phyloP scores from a whole-genome alignment of 768 basidiomycete species.

The Suillus subalutaceus region DNA sequence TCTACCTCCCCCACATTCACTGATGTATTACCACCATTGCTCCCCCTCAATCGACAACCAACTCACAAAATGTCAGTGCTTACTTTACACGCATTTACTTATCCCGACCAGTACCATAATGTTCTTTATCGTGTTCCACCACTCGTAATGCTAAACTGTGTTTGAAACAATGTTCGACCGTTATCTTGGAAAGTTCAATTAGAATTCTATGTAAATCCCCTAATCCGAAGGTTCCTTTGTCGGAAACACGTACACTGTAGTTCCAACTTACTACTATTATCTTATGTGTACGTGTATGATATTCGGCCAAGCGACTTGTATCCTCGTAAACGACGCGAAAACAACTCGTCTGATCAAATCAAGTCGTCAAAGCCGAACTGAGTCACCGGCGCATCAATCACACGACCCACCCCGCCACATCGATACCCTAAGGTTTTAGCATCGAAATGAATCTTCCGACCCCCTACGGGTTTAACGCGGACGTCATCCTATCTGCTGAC shows the following conservation, averaged over 20 bases:
- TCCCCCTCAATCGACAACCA: not conserved
- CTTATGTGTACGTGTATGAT: not conserved
- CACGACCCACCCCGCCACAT: not conserved
- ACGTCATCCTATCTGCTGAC: not conserved
- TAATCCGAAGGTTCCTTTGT: not conserved
- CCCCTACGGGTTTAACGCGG: not conserved
- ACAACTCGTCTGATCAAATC: not conserved
- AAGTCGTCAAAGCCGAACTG: not conserved
- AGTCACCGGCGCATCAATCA: not conserved
- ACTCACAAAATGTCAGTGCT: not conserved
- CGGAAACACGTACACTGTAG: not conserved
- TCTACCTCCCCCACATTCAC: conserved; percentile 11
- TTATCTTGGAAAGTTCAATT: not conserved
- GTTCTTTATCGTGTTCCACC: not conserved
- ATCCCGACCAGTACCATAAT: not conserved
- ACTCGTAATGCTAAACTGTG: not conserved
- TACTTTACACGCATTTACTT: not conserved
- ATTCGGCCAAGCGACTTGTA: not conserved
- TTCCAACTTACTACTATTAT: not conserved
- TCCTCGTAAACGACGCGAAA: too few species aligned
- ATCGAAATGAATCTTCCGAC: not conserved
- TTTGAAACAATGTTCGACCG: not conserved
- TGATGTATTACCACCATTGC: conserved; percentile 20
- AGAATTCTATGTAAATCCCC: not conserved
- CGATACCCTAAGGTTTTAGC: not conserved